Evolutionary conservation across 2,329 filamentous ascomycete genomes (phyloP), one percentile per base, ranked within the genome.

Genomic region (Fusarium liriodendri): DNA sequence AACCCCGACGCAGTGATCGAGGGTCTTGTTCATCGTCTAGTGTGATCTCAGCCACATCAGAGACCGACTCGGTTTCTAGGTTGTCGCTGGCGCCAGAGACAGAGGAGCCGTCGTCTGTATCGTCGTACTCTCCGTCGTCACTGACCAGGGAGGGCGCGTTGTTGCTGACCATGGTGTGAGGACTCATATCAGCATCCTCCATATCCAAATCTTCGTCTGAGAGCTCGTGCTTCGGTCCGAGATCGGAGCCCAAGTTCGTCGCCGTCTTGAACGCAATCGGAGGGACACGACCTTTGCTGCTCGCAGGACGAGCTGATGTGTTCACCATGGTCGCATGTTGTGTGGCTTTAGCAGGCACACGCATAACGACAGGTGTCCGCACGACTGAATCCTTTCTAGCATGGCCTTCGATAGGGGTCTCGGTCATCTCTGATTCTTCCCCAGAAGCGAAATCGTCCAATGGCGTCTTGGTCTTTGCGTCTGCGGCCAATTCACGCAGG

Each of bases 131-230:
- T 76, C 93, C 92, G 79, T 95, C 93, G 82, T 95, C 93, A 82
- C 93, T 94, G 79, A 95, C 93, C 58, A 95, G 87, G 76, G 92
- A 95, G 25, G 93, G 93, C 10, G 93, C 93, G 74, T 94, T 93
- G 81, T 94, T 94, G 80, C 92, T 93, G 60, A 92, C 87, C 52
- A 91, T 83, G 0, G 92, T 93, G 76, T 91, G 90, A 6, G 93
- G 93, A 77, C 92, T 94, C 66, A 94, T 82, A 63, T 93, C 90
- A 55, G 87, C 85, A 64, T 91, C 89, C 35, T 83, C 81, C 79
- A 90, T 85, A 65, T 90, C 88, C 54, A 86, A 83, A 63, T 87
- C 87, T 72, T 87, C 88, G 72, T 83, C 86, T 16, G 79, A 82
- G 25, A 83, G 67, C 52, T 69, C 69, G 50, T 70, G 75, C 62